Evolutionary conservation across 2,329 filamentous ascomycete species (phyloP), one percentile per base, ranked within the genome.

Genomic region (Cordyceps cicadae): DNA sequence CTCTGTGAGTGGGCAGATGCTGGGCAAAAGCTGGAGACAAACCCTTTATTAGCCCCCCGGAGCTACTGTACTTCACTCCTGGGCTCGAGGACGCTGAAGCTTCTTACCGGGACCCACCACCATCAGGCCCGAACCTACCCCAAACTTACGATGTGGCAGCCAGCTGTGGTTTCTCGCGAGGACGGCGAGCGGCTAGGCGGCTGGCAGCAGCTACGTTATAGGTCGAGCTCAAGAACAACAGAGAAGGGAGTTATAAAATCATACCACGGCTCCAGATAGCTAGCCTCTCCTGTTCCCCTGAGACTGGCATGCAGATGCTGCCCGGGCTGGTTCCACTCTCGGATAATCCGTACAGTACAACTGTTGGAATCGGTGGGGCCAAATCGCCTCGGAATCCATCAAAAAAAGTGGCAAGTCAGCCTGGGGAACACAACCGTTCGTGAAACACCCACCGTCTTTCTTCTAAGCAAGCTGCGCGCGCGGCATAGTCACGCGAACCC

Each of bases 71-170:
- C 41, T 19, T 4, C 41, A 43, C 34, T 37, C 9, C 26, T 29
- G 19, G 54, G 45, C 34, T 29, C 41, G 32, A 17, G 54, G 54
- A 46, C 32, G 54, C 54, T 57, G 54, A 50, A 57, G 54, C 46
- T 50, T 8, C 14, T 24, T 17, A 15, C 54, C 54, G 54, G 54
- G 46, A 57, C 21, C 54, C 54, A 41, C 54, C 19, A 43, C 41
- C 24, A 24, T 57, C 1, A 45, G 46, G 14, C 19, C 45, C 34
- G 45, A 32, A 48, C n/a, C 41, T 34, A 9, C 24, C 41, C 41
- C 26, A 17, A 45, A 41, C 52, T 17, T n/a, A 11, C 29, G 37
- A 41, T 9, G 32, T 52, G 19, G 21, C 24, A 41, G n/a, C 37
- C 24, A 41, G n/a, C 5, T 29, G 5, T 5, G 7, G 11, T 34